A percentile compares a stretch with the other conserved stretches of the same genome.
Evolutionary conservation across 495 filamentous ascomycete species (phyloP).

Genomic region (Penicillium bialowiezense): DNA sequence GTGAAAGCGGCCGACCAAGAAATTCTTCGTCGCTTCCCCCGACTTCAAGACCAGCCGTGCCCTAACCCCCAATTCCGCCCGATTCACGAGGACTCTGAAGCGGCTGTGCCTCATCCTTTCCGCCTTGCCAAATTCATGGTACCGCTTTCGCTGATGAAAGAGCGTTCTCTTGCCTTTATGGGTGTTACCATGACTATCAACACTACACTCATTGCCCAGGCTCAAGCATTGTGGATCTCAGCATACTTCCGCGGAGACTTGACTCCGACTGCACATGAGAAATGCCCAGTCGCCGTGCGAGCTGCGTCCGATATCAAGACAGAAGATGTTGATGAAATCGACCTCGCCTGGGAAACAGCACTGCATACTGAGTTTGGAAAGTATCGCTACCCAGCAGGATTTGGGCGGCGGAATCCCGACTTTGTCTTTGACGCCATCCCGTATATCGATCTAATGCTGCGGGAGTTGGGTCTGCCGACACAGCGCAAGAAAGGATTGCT

Average conservation of each 20-base stretch:
- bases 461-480: constrained; percentile 57
- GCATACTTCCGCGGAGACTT: constrained; percentile 58
- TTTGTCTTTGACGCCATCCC: constrained; percentile 74
- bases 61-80: constrained; percentile 29
- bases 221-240: constrained; percentile 69
- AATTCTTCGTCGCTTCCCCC: constrained; percentile 66
- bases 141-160: constrained; percentile 54
- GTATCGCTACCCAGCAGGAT: constrained; percentile 66
- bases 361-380: constrained; percentile 66
- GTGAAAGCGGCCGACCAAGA: constrained; percentile 56
- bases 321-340: constrained; percentile 18
- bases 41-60: constrained; percentile 46
- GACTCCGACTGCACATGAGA: constrained; percentile 22
- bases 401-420: constrained; percentile 62
- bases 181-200: constrained; percentile 64
- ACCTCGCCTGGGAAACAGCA: constrained; percentile 54
- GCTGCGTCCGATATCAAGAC: constrained; percentile 14
- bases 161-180: constrained; percentile 63
- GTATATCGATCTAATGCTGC: constrained; percentile 71
- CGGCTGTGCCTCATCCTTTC: constrained; percentile 38
- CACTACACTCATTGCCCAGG: constrained; percentile 60
- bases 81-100: constrained; percentile 28
- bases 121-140: constrained; percentile 69
- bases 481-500: constrained; percentile 43
- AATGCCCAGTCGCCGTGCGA: constrained; percentile 19